Base-by-base conservation (phyloP, 305 asterid genomes). In the Fraxinus velutina region DNA sequence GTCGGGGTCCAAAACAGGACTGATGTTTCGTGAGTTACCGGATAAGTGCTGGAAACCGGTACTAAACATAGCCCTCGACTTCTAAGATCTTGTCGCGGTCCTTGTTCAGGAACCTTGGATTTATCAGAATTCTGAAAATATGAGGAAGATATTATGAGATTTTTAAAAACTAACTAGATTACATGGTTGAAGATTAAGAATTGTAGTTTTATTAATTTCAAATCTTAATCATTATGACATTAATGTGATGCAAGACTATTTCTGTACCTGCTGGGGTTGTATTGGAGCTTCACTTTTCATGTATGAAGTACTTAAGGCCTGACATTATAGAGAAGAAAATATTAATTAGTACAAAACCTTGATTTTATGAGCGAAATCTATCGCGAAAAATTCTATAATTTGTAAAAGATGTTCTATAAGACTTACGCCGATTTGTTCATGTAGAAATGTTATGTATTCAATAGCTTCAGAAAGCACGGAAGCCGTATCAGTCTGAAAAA, bases 381-480 rank as follows among this genome's bases (percentile, higher is more conserved):
- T 78, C 6, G 9, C 29, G 36, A 17, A 15, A 72, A 22, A 21
- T 10, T 73, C 6, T 29, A 7, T 42, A 36, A 22, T 33, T 21
- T 9, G 55, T 60, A 13, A 66, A 22, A 2, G 15, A 7, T 8
- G 72, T 64, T 66, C 36, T 27, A 66, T 66, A 62, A 73, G 84
- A 88, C 99, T 89, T 92, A 95, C 99, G 87, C 84, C 73, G 79
- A 95, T 91, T 94, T 95, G 98, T 44, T 92, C 97, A 39, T 95
- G 99, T 76, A 95, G 94, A 83, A 91, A 92, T 83, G 90, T 92
- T 39, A 95, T 95, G 91, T 91, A 95, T 36, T 93, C 98, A 39
- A 92, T 95, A 27, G 97, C 97, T 90, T 95, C 99, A 10, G 98
- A 91, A 15, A 95, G 95, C 80, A 95, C 99, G 24, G 99, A 95